Evolutionary conservation across 257 asterid species (phyloP).

Genomic region (Ilex aquifolium): DNA sequence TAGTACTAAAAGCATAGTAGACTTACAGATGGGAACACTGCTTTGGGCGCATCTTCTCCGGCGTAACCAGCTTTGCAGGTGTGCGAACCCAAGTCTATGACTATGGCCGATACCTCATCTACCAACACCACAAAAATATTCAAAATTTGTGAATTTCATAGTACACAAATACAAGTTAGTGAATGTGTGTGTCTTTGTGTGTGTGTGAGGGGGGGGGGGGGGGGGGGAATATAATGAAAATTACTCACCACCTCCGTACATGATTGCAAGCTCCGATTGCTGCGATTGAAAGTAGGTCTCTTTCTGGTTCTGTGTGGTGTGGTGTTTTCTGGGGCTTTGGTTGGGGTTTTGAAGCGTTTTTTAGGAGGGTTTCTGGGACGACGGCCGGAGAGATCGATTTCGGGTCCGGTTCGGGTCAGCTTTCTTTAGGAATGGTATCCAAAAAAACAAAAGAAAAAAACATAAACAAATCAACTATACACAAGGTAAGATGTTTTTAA

Average conservation of each 20-base stretch:
- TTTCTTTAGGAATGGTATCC: too few relatives aligned
- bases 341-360: too few relatives aligned
- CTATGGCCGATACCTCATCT: slow-evolving; percentile 98
- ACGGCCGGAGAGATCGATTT: too few relatives aligned
- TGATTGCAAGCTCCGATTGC: neutral
- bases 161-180: neutral
- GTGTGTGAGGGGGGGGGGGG: neutral
- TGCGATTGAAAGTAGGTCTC: too few relatives aligned
- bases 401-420: too few relatives aligned
- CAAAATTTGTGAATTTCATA: slow-evolving; percentile 8
- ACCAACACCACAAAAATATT: slow-evolving; percentile 12
- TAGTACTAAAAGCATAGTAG: too few relatives aligned
- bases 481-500: too few relatives aligned
- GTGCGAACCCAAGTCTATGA: slow-evolving; percentile 89
- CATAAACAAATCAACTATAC: too few relatives aligned
- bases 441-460: too few relatives aligned
- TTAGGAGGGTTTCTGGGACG: too few relatives aligned
- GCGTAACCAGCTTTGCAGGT: slow-evolving; percentile 99
- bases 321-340: too few relatives aligned
- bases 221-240: neutral
- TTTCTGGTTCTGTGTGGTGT: too few relatives aligned
- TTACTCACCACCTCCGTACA: slow-evolving; percentile 27
- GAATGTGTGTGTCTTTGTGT: neutral
- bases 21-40: slow-evolving; percentile 93
- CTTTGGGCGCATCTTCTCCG: slow-evolving; percentile 99